Base-by-base conservation (phyloP, 495 filamentous ascomycete species). In the Copromyces sp. region DNA sequence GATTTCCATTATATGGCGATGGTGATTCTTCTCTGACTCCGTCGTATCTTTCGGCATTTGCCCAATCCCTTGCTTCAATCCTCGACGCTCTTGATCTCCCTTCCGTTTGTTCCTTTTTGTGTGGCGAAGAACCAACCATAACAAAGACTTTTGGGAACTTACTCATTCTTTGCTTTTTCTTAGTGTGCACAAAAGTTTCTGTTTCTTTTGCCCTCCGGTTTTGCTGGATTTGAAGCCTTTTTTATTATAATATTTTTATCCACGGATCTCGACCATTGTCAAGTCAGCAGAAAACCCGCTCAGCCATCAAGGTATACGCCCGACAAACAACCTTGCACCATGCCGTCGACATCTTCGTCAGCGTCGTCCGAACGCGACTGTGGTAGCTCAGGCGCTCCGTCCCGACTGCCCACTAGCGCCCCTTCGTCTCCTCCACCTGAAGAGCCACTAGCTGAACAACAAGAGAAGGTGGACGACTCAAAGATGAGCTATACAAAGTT, bases 401-500 rank as follows among this genome's bases (percentile, higher is more conserved):
- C 84, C 4, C 76, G 77, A 12, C 71, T 81, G 5, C 78, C 82
- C 0, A 85, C 81, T 7, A 86, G 80, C 61, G 77, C 78, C 5
- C 82, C 83, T 1, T 84, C 82, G 4, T 86, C 85, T 0, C 84
- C 83, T 24, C 83, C 84, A 0, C 74, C 76, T 1, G 41, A 59
- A 12, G 68, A 70, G n/a, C 73, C 59, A 45, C 75, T 37, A 70
- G 74, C 14, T 32, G 2, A 32, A 61, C 53, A 61, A 7, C 53
- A 61, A 68, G 70, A 24, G 45, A 35, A 65, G 1, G 70, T 39
- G 29, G 73, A 76, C 32, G 73, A 74, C 41, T 32, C 77, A 41
- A 82, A 82, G 71, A 83, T 83, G 80, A 82, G 74, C 69, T 77
- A 82, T 74, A 77, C 75, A 14, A 75, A 75, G 40, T 42, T 81